Evolutionary conservation across 169 alveolate genomes (phyloP), one percentile per base, ranked within the genome.

Genomic region (Plasmodium relictum): DNA sequence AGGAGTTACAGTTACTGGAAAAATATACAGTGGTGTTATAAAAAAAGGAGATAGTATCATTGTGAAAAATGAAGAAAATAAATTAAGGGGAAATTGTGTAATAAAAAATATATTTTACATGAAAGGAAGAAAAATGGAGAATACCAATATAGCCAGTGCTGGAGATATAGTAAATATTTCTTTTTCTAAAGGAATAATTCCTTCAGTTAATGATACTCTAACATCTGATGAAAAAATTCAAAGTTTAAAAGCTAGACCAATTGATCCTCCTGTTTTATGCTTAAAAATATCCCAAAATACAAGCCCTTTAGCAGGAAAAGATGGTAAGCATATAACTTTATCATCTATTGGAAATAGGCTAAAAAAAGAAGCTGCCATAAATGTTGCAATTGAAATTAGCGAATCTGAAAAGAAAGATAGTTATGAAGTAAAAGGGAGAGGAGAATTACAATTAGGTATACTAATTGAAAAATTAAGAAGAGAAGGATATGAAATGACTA

Each of bases 391-490:
- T 2, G 95, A 94, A 74, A 97, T 98, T 3, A 87, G 50, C 31
- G 98, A 92, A 48, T 78, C 90, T 6, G 96, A 93, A 59, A 96
- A 90, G 9, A 93, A 93, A 48, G 96, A 88, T 59, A 93, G 94
- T 42, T 92, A 94, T 56, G 92, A 88, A 37, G 90, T 97, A 16
- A 92, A 96, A 41, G 99, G 99, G 0, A 91, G 99, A 86, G 99
- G 99, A 0, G 99, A 97, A 88, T 94, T 98, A 14, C 99, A 98
- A 93, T 88, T 98, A 42, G 98, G 98, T 22, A 96, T 98, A 42
- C 93, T 98, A 41, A 89, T 98, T 59, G 99, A 98, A 94, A 97
- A 96, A 66, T 95, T 98, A 97, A 94, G 99, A 20, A 94, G 99
- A 69, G 99, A 97, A 93, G 99, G 99, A 18, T 97, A 94, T 83